Percentiles rank a stretch among this genome's conserved stretches.
These are phyloP conservation scores for Bruguiera gymnorhiza DNA, from an alignment of 345 rosid species.

Conservation along the genomic window DNA sequence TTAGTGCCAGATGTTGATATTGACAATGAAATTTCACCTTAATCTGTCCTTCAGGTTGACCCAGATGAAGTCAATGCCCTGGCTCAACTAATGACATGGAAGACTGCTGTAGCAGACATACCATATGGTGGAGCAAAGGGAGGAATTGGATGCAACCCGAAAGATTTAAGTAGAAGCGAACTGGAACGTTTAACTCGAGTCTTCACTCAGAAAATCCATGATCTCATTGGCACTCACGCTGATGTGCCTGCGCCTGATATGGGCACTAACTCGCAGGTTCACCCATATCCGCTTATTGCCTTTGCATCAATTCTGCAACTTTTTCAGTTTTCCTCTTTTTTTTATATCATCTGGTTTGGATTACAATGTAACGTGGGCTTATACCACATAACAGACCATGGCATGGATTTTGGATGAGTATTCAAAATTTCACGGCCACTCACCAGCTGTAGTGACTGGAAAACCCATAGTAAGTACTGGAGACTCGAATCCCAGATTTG, in stretches of 20 bases:
- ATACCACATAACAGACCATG: conserved; percentile 57
- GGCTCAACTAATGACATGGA: conserved; percentile 99
- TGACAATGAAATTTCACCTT: conserved; percentile 3
- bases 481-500: not conserved
- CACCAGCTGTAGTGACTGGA: conserved; percentile 93
- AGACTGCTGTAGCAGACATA: conserved; percentile 90
- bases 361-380: not conserved
- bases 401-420: conserved; percentile 98
- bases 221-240: conserved; percentile 78
- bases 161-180: conserved; percentile 65
- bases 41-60: conserved; percentile 54
- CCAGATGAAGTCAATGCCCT: conserved; percentile 96
- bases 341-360: not conserved
- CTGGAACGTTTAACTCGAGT: conserved; percentile 90
- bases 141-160: conserved; percentile 81
- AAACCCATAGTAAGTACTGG: conserved; percentile 67
- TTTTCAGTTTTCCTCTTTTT: not conserved
- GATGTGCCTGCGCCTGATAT: conserved; percentile 98
- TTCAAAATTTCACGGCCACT: conserved; percentile 94
- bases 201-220: conserved; percentile 97
- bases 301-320: not conserved
- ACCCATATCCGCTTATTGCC: not conserved
- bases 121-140: conserved; percentile 99
- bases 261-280: conserved; percentile 90
- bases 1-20: not conserved